Conservation (phyloP, 805 yeast genomes). For the Jamesozyma lodderae region DNA sequence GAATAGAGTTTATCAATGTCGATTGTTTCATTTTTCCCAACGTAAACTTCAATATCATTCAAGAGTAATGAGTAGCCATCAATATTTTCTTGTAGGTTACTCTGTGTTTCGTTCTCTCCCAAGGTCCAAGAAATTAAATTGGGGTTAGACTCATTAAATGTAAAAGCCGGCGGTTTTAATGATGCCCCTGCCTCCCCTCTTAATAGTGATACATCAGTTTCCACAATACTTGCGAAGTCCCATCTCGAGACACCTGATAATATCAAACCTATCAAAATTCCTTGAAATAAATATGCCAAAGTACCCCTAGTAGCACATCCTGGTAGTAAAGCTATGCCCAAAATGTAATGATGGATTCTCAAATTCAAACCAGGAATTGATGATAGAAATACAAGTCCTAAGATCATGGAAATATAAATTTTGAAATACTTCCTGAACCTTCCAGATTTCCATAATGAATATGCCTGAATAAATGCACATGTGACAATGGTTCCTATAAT, state of each 20-base stretch:
- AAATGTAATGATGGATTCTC: constrained; percentile 72
- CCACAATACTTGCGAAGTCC: constrained; percentile 88
- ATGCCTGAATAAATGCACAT: constrained; percentile 66
- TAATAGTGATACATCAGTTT: constrained; percentile 55
- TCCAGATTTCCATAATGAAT: constrained; percentile 71
- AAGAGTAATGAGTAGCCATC: constrained; percentile 56
- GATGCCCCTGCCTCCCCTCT: constrained; percentile 64
- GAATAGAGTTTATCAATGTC: constrained; percentile 33
- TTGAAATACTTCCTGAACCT: constrained; percentile 49
- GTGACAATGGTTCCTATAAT: constrained; percentile 40
- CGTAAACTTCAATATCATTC: constrained; percentile 71
- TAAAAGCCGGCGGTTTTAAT: constrained; percentile 41
- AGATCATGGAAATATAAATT: constrained; percentile 41
- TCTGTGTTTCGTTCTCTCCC: constrained; percentile 8
- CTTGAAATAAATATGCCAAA: constrained; percentile 70
- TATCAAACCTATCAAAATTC: constrained; percentile 70
- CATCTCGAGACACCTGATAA: constrained; percentile 83
- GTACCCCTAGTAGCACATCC: constrained; percentile 73
- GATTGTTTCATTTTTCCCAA: constrained; percentile 43
- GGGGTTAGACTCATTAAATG: constrained; percentile 11
- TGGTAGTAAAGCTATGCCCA: constrained; percentile 70
- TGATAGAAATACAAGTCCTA: constrained; percentile 38
- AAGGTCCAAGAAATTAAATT: constrained; percentile 26
- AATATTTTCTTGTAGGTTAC: constrained; percentile 25
- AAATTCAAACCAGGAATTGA: constrained; percentile 58